Evolutionary conservation across 2,329 filamentous ascomycete species (phyloP), one percentile per base, ranked within the genome.

Genomic region (Aspergillus sp.): DNA sequence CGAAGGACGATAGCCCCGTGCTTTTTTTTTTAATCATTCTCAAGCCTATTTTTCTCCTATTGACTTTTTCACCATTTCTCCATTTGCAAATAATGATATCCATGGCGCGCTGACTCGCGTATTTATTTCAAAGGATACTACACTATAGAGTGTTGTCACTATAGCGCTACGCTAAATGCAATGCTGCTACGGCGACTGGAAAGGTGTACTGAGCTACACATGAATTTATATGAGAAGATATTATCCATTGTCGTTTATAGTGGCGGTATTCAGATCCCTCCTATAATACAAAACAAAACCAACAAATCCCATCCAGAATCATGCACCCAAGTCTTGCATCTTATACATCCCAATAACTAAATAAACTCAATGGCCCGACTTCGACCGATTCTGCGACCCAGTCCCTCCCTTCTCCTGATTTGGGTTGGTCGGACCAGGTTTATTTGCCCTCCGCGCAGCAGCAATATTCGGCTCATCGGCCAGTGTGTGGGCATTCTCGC

Each of bases 11-110:
- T 50, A 50, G 14, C 7, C 3, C 23, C 15, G 6, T 12, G 19
- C 7, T 12, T 35, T 23, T 25, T 25, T 27, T 51, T 5, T 47
- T 35, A 12, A 33, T 9, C n/a, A 35, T 47, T 8, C 31, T 31
- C 27, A 11, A 31, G 27, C 27, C 40, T 39, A 47, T 50, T 44
- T 48, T 48, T 45, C 25, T 37, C 31, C n/a, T 14, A 35, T 15
- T 21, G 6, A 27, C 27, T 51, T 27, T 14, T 1, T 49, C 15
- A 31, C 39, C 48, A 46, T 40, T 17, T 15, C 23, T 51, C n/a
- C 47, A 31, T 27, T 27, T 57, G 54, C 56, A 53, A 31, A 61
- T 58, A 61, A 59, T 55, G 47, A 61, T 61, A 61, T 57, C 56
- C 58, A 46, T 50, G 37, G 37, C 15, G 52, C 7, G 47, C 21